phyloP scores from a whole-genome alignment of 805 yeast species.

The Metschnikowia gruessii region DNA sequence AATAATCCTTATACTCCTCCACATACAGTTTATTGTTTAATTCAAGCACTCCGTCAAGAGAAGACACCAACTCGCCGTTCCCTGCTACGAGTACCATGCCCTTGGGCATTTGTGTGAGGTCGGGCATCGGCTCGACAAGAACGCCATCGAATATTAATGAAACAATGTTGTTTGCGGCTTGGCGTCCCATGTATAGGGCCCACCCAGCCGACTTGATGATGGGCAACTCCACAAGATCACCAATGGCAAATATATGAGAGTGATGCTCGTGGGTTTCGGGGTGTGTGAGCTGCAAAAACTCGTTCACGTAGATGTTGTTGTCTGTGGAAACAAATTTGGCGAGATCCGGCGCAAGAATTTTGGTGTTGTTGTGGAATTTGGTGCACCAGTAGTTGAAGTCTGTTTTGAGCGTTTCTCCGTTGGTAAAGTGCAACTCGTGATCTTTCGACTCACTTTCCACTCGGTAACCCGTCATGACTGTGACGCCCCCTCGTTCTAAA shows the following conservation, averaged over 20 bases:
- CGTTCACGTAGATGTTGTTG: conserved; percentile 35
- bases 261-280: conserved; percentile 16
- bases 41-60: conserved; percentile 34
- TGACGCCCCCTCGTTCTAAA: conserved; percentile 28
- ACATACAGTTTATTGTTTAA: conserved; percentile 33
- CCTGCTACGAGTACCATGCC: conserved; percentile 45
- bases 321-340: conserved; percentile 25
- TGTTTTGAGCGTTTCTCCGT: conserved; percentile 27
- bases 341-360: conserved; percentile 24
- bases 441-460: conserved; percentile 21
- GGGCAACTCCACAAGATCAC: conserved; percentile 40
- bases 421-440: conserved; percentile 28
- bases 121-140: conserved; percentile 35
- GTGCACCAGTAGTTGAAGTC: conserved; percentile 38
- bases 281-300: conserved; percentile 33
- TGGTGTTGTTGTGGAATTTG: conserved; percentile 32
- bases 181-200: conserved; percentile 44
- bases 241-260: conserved; percentile 34
- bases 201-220: conserved; percentile 45
- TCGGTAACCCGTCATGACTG: conserved; percentile 30
- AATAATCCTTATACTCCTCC: conserved; percentile 41
- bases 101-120: conserved; percentile 31
- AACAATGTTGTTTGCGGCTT: conserved; percentile 36
- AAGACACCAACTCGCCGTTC: conserved; percentile 36
- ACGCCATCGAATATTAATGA: conserved; percentile 27